phyloP scores from a whole-genome alignment of 805 yeast species.

The Candida stauntonica region DNA sequence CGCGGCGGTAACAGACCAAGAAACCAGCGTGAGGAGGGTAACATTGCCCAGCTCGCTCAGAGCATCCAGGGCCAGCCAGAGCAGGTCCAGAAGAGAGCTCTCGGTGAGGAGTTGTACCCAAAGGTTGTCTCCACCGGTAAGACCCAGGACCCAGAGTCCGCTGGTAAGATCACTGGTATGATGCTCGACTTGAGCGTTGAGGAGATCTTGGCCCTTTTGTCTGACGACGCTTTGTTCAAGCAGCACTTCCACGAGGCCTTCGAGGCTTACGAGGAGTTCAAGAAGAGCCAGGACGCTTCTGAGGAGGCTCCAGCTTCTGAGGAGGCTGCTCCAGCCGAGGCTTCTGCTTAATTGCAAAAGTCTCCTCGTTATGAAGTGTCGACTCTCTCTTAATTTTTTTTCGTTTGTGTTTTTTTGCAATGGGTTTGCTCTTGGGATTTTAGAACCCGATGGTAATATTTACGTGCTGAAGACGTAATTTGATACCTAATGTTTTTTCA shows the following conservation, averaged over 20 bases:
- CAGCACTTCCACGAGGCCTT: constrained; percentile 92
- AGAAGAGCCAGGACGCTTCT: constrained; percentile 33
- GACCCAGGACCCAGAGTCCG: constrained; percentile 89
- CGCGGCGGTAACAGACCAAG: constrained; percentile 36
- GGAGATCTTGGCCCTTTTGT: constrained; percentile 84
- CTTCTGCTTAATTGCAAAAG: constrained; percentile 9
- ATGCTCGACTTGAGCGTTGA: constrained; percentile 90
- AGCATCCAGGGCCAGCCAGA: constrained; percentile 62
- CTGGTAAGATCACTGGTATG: constrained; percentile 99
- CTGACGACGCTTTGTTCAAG: constrained; percentile 85
- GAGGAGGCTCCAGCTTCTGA: constrained; percentile 12
- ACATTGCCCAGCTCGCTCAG: constrained; percentile 47
- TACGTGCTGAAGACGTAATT: neutral
- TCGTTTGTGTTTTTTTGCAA: neutral
- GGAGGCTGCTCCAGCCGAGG: constrained; percentile 15
- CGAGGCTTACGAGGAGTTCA: constrained; percentile 89
- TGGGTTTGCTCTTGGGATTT: neutral
- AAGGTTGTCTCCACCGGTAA: constrained; percentile 82
- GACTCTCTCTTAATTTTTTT: neutral
- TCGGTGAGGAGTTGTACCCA: constrained; percentile 97
- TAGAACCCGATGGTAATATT: neutral
- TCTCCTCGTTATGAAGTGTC: neutral
- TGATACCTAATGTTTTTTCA: neutral
- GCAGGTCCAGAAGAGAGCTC: constrained; percentile 93
- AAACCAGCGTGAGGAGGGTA: constrained; percentile 31